A percentile compares a stretch with the other conserved stretches of the same genome.
phyloP scores from a whole-genome alignment of 1,284 basidiomycete species.

The Sphaerobolus stellatus region DNA sequence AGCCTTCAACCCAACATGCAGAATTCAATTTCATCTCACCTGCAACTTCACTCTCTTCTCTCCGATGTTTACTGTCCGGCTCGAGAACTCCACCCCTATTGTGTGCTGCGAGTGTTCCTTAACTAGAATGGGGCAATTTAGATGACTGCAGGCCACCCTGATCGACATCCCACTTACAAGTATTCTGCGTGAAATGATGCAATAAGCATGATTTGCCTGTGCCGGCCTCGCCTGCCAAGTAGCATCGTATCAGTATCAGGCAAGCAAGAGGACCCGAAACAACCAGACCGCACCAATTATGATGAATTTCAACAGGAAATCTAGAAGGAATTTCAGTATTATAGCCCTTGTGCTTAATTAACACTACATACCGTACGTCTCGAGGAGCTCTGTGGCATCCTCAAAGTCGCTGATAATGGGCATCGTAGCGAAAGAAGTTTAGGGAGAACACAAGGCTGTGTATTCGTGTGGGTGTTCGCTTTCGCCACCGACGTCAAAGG shows the following conservation, averaged over 20 bases:
- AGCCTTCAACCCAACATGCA: conserved; percentile 8
- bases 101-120: conserved; percentile 97
- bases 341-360: conserved; percentile 1
- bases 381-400: conserved; percentile 85
- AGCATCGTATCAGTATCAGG: neutral
- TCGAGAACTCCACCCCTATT: conserved; percentile 95
- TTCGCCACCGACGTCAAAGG: too few species aligned
- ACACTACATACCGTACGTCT: conserved; percentile 79
- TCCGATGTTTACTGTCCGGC: conserved; percentile 82
- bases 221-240: conserved; percentile 80
- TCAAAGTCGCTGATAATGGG: conserved; percentile 57
- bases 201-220: conserved; percentile 96
- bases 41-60: conserved; percentile 94
- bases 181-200: conserved; percentile 94
- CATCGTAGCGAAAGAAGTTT: conserved; percentile 36
- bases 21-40: conserved; percentile 44
- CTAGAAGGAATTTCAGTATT: conserved; percentile 41
- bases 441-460: neutral
- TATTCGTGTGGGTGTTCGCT: conserved; percentile 1
- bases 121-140: conserved; percentile 51
- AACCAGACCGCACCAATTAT: conserved; percentile 70
- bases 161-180: conserved; percentile 60
- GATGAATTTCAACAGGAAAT: conserved; percentile 97
- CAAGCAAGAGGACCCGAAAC: too few species aligned
- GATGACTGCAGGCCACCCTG: neutral